Evolutionary conservation across 148 eudicot species (phyloP).

Genomic region (Vaccinium corymbosum): DNA sequence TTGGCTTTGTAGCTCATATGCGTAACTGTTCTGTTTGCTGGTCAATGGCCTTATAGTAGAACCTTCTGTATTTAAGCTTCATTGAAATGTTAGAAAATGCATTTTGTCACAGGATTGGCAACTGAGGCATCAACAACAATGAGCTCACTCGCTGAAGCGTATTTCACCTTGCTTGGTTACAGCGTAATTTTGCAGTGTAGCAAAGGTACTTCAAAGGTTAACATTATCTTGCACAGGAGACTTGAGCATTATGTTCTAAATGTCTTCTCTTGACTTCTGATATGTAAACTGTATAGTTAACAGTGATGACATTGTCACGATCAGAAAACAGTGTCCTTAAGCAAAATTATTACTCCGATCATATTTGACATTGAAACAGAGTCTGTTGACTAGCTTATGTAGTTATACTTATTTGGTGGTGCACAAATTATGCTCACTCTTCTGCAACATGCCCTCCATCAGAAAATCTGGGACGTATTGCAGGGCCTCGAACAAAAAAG

Average conservation of each 20-base stretch:
- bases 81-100: neutral
- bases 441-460: neutral
- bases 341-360: neutral
- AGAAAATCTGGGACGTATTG: neutral
- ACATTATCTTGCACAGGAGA: neutral
- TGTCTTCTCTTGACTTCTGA: neutral
- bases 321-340: neutral
- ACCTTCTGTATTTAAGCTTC: neutral
- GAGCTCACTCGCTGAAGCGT: conserved; percentile 45
- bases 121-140: conserved; percentile 43
- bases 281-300: neutral
- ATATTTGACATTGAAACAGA: neutral
- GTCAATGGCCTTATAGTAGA: neutral
- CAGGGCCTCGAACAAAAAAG: neutral
- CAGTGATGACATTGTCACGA: conserved; percentile 45
- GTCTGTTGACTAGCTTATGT: neutral
- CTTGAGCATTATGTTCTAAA: neutral
- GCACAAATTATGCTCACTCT: neutral
- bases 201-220: neutral
- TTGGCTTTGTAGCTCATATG: neutral
- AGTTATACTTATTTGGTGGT: neutral
- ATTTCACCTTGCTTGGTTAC: conserved; percentile 59
- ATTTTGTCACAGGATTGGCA: conserved; percentile 48
- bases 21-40: neutral
- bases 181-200: conserved; percentile 21